Base-by-base conservation (phyloP, 306 rosid species). In the Calophaca sinica region DNA sequence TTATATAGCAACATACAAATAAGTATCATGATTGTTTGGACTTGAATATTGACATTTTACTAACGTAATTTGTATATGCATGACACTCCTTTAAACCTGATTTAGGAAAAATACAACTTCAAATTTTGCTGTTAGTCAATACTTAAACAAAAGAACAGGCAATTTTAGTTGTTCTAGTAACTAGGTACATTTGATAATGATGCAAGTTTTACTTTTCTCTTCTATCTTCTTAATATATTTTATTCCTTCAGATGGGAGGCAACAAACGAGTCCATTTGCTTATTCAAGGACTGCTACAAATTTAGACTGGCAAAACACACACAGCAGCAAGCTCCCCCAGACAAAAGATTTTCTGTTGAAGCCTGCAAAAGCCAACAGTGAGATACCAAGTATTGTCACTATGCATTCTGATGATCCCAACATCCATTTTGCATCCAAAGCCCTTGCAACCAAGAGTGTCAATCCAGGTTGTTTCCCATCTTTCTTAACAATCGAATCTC, bases 311-410 rank as follows among this genome's bases (percentile, higher is more conserved):
- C 84, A 72, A 67, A 80, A 71, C 49, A 36, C 50, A 1, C 59
- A 62, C 63, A 58, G 68, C 67, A 63, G 71, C 73, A 79, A 74
- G 79, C 60, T 79, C 42, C 73, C 84, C 61, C 87, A 73, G 50
- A 78, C 86, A 5, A 88, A 83, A 68, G 87, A 84, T 63, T 81
- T 85, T 76, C 68, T 78, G 54, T 52, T 84, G 41, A 86, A 80
- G 63, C 83, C 86, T 66, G 80, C 63, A 46, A 86, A 81, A 60
- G 82, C 76, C 41, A 63, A 61, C 57, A 64, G 44, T 67, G 85
- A 63, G 72, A 77, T 58, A 62, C 77, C 86, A 29, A 35, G 70
- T 46, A 33, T 57, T 41, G 15, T 70, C 55, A n/a, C 85, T n/a
- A 59, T 71, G 79, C 72, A 69, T n/a, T 57, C 80, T 73, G 75